Evolutionary conservation across 495 filamentous ascomycete genomes (phyloP), one percentile per base, ranked within the genome.

Genomic region (Ramalina intermedia): DNA sequence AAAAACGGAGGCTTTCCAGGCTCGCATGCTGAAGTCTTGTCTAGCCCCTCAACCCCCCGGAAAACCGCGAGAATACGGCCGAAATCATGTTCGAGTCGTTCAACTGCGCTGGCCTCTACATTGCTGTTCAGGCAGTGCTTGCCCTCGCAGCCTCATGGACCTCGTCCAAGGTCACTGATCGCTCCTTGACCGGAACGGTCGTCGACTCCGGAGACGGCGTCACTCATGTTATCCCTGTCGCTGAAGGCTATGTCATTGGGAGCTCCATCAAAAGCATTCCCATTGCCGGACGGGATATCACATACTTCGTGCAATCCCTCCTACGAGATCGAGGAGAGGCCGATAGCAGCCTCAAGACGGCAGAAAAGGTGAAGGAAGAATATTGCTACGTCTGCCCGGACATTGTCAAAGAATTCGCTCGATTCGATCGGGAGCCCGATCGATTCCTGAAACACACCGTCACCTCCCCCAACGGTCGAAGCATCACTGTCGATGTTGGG

Each of bases 41-140:
- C 6, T 56, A 96, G 86, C 93, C 91, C 49, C 75, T 96, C 51
- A 96, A 98, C 67, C 91, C 91, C 23, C 91, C 91, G 17, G 91
- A 98, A 71, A 96, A 96, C 66, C 88, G 91, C 55, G 91, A 98
- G 65, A 96, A 96, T 65, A 96, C 91, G 18, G 91, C 91, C 64
- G 91, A 98, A 64, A 96, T 98, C 67, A 95, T 98, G 83, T 98
- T 98, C 69, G 91, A 98, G 61, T 94, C 90, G 16, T 98, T 96
- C 73, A 98, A 98, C 66, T 96, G 91, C 68, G 89, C 91, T 48
- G 91, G 91, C 65, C 82, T 98, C 37, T 98, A 98, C 68, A 98
- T 98, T 58, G 91, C 93, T 38, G 91, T 98, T 9, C 91, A 98
- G 69, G 91, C 91, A 13, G 91, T 98, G 18, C 81, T 98, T 44